phyloP scores from a whole-genome alignment of 169 alveolate genomes.

The Babesia gibsoni region DNA sequence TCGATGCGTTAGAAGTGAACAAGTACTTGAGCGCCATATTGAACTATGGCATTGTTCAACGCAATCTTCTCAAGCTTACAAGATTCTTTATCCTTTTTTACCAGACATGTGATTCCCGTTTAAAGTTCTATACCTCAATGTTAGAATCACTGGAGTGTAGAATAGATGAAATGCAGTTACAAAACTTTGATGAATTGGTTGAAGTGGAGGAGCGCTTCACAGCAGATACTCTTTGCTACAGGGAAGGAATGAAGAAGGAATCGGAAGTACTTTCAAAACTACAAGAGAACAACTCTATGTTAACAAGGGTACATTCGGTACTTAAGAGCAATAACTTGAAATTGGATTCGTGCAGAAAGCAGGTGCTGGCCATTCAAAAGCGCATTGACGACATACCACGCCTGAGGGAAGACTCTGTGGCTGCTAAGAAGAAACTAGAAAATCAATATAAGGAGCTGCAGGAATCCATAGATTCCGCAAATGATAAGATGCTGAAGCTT shows the following conservation, averaged over 20 bases:
- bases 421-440: neutral
- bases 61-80: neutral
- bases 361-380: constrained; percentile 9
- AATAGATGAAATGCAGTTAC: neutral
- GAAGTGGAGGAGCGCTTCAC: constrained; percentile 4
- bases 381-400: constrained; percentile 38
- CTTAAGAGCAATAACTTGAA: constrained; percentile 12
- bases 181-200: neutral
- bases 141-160: neutral
- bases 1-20: constrained; percentile 10
- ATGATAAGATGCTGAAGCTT: constrained; percentile 17
- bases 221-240: neutral
- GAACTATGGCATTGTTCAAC: constrained; percentile 5
- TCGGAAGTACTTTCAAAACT: neutral
- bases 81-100: neutral
- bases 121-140: neutral
- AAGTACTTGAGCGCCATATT: constrained; percentile 2
- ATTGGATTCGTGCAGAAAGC: constrained; percentile 14
- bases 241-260: constrained; percentile 22
- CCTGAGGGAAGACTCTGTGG: neutral
- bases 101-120: constrained; percentile 7
- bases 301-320: constrained; percentile 4
- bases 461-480: constrained; percentile 10
- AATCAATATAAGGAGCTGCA: neutral
- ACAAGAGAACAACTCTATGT: constrained; percentile 18